These are phyloP conservation scores for Plasmodium sp. DNA, from an alignment of 169 alveolate genomes.

Conservation along the genomic window DNA sequence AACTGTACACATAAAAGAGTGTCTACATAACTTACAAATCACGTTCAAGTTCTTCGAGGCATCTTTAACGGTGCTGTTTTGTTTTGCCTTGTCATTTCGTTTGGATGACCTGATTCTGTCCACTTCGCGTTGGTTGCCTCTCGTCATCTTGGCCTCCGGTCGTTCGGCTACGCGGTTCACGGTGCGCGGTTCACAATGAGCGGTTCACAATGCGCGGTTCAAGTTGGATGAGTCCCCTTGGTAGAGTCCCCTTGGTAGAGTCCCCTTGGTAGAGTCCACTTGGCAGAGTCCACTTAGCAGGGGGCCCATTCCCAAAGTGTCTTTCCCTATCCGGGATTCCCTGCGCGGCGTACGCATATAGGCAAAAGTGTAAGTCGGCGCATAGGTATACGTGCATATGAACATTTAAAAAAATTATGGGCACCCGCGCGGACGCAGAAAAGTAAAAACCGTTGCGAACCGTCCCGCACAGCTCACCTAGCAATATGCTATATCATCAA, in stretches of 20 bases:
- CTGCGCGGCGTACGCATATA: neutral
- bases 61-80: conserved; percentile 81
- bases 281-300: neutral
- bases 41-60: conserved; percentile 82
- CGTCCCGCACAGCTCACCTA: neutral
- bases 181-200: neutral
- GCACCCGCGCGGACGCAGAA: neutral
- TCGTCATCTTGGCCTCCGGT: conserved; percentile 76
- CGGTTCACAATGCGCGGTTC: neutral
- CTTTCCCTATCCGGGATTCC: neutral
- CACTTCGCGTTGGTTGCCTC: conserved; percentile 89
- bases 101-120: conserved; percentile 85
- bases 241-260: too few species aligned
- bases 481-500: neutral
- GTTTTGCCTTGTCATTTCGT: conserved; percentile 81
- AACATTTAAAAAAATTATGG: neutral
- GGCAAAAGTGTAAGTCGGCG: neutral
- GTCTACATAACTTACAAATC: conserved; percentile 85
- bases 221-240: neutral
- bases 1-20: conserved; percentile 88
- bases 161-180: neutral
- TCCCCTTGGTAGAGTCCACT: too few species aligned
- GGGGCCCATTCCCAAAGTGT: neutral
- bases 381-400: neutral
- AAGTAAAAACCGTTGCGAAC: neutral